Base-by-base conservation (phyloP, 768 basidiomycete species). In the Russula ochroleuca region DNA sequence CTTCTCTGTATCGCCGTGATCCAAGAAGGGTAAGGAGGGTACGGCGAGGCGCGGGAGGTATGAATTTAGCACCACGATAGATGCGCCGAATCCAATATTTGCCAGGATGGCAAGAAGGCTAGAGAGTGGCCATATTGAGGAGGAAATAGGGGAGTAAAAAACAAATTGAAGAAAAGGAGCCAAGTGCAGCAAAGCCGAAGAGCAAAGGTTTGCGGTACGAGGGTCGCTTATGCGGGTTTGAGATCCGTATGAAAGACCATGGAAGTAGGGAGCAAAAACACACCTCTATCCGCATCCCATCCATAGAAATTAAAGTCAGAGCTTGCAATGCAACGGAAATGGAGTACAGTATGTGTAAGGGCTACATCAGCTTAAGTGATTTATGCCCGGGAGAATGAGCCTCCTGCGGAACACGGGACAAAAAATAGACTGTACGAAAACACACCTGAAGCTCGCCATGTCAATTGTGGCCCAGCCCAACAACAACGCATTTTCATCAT, bases 211-310 rank as follows among this genome's bases (percentile, higher is more conserved):
- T 28, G 28, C 28, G 93, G 77, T 85, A 85, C 2, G 82, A 75
- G 0, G 83, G 87, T 28, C 78, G 78, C 33, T 74, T 78, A 60
- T 10, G 43, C 41, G 40, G 63, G 11, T 66, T 56, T 21, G 54
- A 38, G 28, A 14, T 40, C 5, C 2, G 28, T 28, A 28, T 28
- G 28, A 5, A 28, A 28, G 28, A 28, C 28, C 28, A 28, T 28
- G 0, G 8, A 23, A 53, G 1, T 23, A 23, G 23, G 28, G 15
- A 38, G 58, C n/a, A n/a, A n/a, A n/a, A n/a, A n/a, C n/a, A n/a
- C n/a, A n/a, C 94, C 86, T 85, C 75, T 28, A 28, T 98, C 93
- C 1, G 95, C 96, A 96, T 86, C 19, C 85, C 85, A 7, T 93
- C 93, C 81, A 97, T 90, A 7, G 94, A 94, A 61, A 98, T 28